phyloP scores from a whole-genome alignment of 164 flowering plant species.

The Tetracentron sinense region DNA sequence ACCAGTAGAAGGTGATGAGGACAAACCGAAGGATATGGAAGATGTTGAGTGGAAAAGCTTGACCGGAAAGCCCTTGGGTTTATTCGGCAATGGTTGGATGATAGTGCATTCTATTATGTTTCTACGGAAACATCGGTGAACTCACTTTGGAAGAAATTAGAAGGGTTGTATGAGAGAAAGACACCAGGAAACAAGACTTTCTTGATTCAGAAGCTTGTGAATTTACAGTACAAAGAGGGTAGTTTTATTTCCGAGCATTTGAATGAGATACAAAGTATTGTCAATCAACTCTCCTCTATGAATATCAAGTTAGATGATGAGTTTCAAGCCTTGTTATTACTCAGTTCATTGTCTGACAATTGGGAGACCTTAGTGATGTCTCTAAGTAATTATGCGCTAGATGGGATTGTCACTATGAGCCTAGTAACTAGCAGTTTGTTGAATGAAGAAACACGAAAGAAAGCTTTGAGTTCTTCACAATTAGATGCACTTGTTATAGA shows the following conservation, averaged over 20 bases:
- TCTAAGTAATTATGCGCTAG: background rate
- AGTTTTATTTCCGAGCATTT: background rate
- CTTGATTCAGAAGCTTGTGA: background rate
- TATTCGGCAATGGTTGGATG: background rate
- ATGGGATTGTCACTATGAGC: background rate
- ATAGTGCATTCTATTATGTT: background rate
- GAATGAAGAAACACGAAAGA: background rate
- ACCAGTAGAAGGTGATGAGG: background rate
- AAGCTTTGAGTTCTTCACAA: background rate
- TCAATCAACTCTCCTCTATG: background rate
- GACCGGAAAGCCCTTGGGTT: background rate
- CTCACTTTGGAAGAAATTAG: background rate
- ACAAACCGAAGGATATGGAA: background rate
- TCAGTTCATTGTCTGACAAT: background rate
- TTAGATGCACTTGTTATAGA: background rate
- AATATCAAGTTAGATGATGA: background rate
- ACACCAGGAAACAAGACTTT: background rate
- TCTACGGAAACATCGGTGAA: background rate
- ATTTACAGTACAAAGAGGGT: background rate
- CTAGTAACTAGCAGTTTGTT: background rate
- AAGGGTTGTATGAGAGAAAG: background rate
- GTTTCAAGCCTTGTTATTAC: background rate
- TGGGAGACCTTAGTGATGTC: conserved; percentile 3
- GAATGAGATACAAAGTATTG: background rate
- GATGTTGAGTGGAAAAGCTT: background rate